Base-by-base conservation (phyloP, 1,284 basidiomycete genomes). In the Leccinum fuscescens region DNA sequence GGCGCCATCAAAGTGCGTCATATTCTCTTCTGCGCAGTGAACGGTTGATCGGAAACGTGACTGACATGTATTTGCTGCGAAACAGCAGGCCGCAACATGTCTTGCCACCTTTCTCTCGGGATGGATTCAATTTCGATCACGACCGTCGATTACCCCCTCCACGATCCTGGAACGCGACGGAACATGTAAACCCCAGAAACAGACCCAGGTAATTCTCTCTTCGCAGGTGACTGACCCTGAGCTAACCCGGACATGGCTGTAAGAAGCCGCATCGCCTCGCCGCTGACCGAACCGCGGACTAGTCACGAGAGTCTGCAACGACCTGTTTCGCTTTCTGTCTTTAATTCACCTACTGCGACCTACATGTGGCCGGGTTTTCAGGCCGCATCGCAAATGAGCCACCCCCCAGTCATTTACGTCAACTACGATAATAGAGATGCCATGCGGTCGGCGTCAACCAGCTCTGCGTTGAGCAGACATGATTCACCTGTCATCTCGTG, bases 301-400 rank as follows among this genome's bases (percentile, higher is more conserved):
- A 61, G 66, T 64, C 62, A 69, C 52, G 72, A 71, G 51, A 62
- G 62, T 63, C 63, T 56, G 31, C 73, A 73, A 61, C 73, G 67
- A 68, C 75, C 73, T 50, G 69, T 73, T 51, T 76, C 72, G 55
- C 65, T 74, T 59, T 74, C 72, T 50, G 72, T 74, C 62, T 74
- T 74, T 72, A 76, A 77, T 67, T 74, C 74, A 61, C 73, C 73
- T 57, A 74, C 74, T 66, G 73, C 75, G 65, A 77, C 74, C 61
- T 77, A 76, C 72, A 76, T 76, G 74, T 74, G 73, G 73, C 74
- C 75, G 11, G 67, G 72, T 63, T 72, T 76, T 62, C 72, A 75
- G 63, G 71, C 74, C 58, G 71, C 75, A 22, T 74, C 73, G 54
- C 73, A 77, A 67, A 75, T 75, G 72, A 66, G 63, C 58, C 67